phyloP scores from a whole-genome alignment of 1,284 basidiomycete genomes.

The Leccinum griseonigrum region DNA sequence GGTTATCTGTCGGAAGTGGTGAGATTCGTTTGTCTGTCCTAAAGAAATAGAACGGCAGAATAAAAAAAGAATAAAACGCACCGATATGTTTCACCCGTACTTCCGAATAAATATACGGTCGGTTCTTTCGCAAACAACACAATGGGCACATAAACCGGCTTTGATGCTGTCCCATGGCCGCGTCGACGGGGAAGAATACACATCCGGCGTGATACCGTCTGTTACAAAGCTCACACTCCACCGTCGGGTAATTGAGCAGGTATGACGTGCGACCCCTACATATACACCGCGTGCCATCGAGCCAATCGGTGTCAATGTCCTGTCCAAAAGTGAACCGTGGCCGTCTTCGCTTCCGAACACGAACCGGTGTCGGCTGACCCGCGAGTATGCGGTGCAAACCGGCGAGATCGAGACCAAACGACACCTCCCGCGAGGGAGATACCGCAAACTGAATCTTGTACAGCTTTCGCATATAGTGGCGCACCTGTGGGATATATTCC shows the following conservation, averaged over 20 bases:
- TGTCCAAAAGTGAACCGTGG: slow-evolving; percentile 75
- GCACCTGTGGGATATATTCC: slow-evolving; percentile 74
- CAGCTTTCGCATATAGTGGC: slow-evolving; percentile 83
- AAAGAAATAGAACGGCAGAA: not conserved
- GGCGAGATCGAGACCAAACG: slow-evolving; percentile 76
- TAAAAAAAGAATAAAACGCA: slow-evolving; percentile 35
- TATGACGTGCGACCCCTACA: slow-evolving; percentile 68
- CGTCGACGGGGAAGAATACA: slow-evolving; percentile 62
- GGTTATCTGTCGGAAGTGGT: slow-evolving; percentile 37
- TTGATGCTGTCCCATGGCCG: slow-evolving; percentile 33
- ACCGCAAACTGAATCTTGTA: slow-evolving; percentile 82
- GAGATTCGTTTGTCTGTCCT: slow-evolving; percentile 4
- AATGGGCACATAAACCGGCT: slow-evolving; percentile 63
- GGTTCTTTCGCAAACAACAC: slow-evolving; percentile 70
- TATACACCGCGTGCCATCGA: slow-evolving; percentile 74
- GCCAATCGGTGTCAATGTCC: slow-evolving; percentile 70
- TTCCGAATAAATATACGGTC: slow-evolving; percentile 66
- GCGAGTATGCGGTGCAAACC: slow-evolving; percentile 77
- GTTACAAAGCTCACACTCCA: slow-evolving; percentile 66
- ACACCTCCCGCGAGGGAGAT: slow-evolving; percentile 71
- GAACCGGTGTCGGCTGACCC: slow-evolving; percentile 51
- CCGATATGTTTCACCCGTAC: slow-evolving; percentile 66
- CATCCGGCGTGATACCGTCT: slow-evolving; percentile 71
- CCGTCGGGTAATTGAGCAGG: slow-evolving; percentile 54
- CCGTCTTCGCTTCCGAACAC: slow-evolving; percentile 59